Conservation (phyloP, 2,329 filamentous ascomycete species). For the Trichophyton rubrum region DNA sequence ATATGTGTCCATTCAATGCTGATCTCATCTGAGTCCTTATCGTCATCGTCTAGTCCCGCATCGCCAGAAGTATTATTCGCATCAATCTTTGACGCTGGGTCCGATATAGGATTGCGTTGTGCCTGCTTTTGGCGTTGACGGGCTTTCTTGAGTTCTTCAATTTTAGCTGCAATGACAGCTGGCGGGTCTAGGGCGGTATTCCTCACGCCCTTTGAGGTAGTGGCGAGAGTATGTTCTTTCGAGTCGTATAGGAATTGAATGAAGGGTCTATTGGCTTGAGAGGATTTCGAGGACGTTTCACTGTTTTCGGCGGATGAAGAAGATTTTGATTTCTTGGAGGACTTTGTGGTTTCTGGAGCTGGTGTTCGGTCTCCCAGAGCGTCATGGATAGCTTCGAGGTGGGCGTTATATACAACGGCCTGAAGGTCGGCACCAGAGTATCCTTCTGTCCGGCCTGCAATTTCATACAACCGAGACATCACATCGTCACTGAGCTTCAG, state of each 20-base stretch:
- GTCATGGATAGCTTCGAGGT: constrained; percentile 93
- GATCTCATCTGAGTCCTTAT: constrained; percentile 48
- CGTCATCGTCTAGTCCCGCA: constrained; percentile 13
- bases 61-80: constrained; percentile 14
- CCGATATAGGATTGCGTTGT: constrained; percentile 24
- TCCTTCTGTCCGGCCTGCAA: constrained; percentile 70
- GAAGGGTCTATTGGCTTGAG: constrained; percentile 37
- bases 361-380: constrained; percentile 51
- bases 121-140: constrained; percentile 50
- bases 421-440: constrained; percentile 93
- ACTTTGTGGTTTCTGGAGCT: constrained; percentile 31
- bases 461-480: constrained; percentile 51
- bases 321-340: constrained; percentile 21
- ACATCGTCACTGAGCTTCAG: constrained; percentile 60
- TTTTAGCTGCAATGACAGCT: constrained; percentile 65
- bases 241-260: constrained; percentile 72
- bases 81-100: constrained; percentile 6
- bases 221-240: constrained; percentile 39
- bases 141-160: constrained; percentile 63
- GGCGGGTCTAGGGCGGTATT: constrained; percentile 52
- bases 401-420: constrained; percentile 88
- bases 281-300: constrained; percentile 18
- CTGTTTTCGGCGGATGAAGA: neutral
- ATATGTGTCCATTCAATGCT: constrained; percentile 77
- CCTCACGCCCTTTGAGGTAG: constrained; percentile 32